Base-by-base conservation (phyloP, 306 rosid species). In the Begonia masoniana region DNA sequence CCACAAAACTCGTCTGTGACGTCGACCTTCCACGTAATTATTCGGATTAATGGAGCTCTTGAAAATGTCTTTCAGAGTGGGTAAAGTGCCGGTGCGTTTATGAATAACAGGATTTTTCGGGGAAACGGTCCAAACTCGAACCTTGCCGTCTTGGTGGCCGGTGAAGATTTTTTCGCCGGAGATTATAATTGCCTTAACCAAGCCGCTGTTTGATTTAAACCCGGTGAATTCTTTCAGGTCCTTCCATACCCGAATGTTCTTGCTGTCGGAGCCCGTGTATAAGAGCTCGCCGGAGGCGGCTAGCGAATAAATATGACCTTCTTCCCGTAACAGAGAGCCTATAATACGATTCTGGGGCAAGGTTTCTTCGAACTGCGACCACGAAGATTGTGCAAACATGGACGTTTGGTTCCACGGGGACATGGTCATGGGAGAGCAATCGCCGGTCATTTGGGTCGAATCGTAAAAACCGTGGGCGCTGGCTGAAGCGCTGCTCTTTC, bases 221-320 rank as follows among this genome's bases (percentile, higher is more conserved):
- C 84, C 97, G 1, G 81, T 74, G 26, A 61, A 83, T 51, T 91
- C 96, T 47, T 83, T 71, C 1, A 85, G 77, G 54, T 83, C 75
- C 82, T 91, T 91, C 97, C 96, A 91, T 0, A 91, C 97, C 0
- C 97, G 78, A 16, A 91, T 91, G 73, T 91, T 89, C 82, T 89
- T 89, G 52, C 94, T 82, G 55, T 85, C 97, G 7, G 97, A 89
- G 13, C 97, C 97, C 0, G 97, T 89, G 79, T 89, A 89, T 1
- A 89, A 48, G 13, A 85, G 81, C 10, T 82, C 87, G 0, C 85
- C 77, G 3, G 77, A 19, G 15, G 94, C 82, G 0, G 97, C 97
- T 6, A 89, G 50, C 1, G 97, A 89, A 55, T 89, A 89, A 35
- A 89, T 89, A 47, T 89, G 95, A 26, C 97, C 97, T 47, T 89